These are phyloP conservation scores for Boletus tylopilopsis DNA, from an alignment of 768 basidiomycete species.

Conservation along the genomic window DNA sequence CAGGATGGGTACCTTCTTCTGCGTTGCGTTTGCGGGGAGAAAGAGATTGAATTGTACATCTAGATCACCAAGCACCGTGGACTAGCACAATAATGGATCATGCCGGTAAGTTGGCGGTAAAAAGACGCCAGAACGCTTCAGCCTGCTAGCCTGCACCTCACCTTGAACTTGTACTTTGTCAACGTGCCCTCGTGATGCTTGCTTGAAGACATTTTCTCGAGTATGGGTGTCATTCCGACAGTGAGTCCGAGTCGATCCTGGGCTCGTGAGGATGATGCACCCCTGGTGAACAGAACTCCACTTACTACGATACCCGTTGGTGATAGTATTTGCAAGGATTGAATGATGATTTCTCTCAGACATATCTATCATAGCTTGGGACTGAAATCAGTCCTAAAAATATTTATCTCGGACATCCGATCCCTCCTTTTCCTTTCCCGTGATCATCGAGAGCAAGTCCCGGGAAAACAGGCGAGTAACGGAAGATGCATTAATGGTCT, in stretches of 20 bases:
- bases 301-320: too few species aligned
- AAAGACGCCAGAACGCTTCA: too few species aligned
- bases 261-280: not conserved
- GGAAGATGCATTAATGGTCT: too few species aligned
- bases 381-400: conserved; percentile 1
- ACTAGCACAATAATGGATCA: conserved; percentile 39
- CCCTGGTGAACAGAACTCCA: too few species aligned
- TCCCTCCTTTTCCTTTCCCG: too few species aligned
- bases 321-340: too few species aligned
- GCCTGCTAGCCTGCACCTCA: conserved; percentile 19
- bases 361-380: not conserved
- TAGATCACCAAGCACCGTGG: conserved; percentile 63
- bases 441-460: too few species aligned
- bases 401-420: conserved; percentile 1
- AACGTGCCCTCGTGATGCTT: conserved; percentile 79
- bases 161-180: conserved; percentile 86
- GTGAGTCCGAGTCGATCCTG: conserved; percentile 9
- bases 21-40: conserved; percentile 59
- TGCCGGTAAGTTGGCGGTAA: too few species aligned
- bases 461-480: too few species aligned
- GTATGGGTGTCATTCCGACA: conserved; percentile 23
- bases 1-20: conserved; percentile 64
- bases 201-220: conserved; percentile 73
- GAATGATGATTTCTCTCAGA: not conserved
- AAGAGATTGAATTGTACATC: conserved; percentile 85